A percentile compares a stretch with the other conserved stretches of the same genome.
phyloP scores from a whole-genome alignment of 164 flowering plant species.

The Paratinospora sagittata region DNA sequence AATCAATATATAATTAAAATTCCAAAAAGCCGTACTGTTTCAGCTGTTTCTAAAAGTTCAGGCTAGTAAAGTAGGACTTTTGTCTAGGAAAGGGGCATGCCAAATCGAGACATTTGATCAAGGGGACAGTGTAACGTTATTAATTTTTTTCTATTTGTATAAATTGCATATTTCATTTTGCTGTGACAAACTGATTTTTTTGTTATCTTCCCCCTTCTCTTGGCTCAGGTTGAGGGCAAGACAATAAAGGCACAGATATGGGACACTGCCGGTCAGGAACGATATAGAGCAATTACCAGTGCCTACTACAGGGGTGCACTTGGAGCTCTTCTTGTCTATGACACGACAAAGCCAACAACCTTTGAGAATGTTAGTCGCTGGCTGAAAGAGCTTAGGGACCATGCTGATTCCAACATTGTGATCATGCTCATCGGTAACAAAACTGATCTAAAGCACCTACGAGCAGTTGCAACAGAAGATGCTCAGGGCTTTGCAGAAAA shows the following conservation, averaged over 20 bases:
- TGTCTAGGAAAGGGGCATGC: too few relatives aligned
- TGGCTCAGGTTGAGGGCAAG: constrained; percentile 26
- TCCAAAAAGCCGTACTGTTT: too few relatives aligned
- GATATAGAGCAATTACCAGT: constrained; percentile 31
- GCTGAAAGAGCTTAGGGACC: constrained; percentile 28
- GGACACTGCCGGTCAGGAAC: constrained; percentile 33
- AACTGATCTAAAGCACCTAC: constrained; percentile 27
- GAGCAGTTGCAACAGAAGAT: constrained; percentile 25
- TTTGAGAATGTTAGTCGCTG: constrained; percentile 29
- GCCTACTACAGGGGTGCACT: constrained; percentile 30
- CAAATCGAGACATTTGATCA: neutral
- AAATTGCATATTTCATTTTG: neutral
- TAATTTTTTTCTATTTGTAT: too few relatives aligned
- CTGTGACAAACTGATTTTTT: neutral
- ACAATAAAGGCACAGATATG: constrained; percentile 30
- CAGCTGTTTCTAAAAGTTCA: too few relatives aligned
- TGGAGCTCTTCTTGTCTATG: constrained; percentile 28
- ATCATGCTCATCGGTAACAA: constrained; percentile 32
- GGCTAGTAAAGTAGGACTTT: too few relatives aligned
- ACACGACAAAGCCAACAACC: constrained; percentile 28
- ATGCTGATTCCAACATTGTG: constrained; percentile 30
- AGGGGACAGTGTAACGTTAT: neutral
- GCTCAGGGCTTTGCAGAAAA: constrained; percentile 49
- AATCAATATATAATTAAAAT: too few relatives aligned
- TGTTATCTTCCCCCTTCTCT: neutral